A percentile compares a stretch with the other conserved stretches of the same genome.
phyloP scores from a whole-genome alignment of 257 asterid genomes.

The Lavandula angustifolia region DNA sequence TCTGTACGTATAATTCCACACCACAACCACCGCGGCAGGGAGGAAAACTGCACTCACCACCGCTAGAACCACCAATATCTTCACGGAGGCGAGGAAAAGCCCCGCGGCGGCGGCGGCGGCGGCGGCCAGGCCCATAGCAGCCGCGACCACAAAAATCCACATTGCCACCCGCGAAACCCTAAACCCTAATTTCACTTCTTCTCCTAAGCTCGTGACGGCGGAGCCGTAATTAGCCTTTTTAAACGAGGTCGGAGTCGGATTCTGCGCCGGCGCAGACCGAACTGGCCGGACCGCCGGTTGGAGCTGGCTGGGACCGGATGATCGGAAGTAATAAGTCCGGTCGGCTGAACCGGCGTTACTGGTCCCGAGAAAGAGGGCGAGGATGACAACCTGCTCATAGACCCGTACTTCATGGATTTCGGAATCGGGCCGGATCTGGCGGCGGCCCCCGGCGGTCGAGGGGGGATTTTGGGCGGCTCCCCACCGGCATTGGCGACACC shows the following conservation, averaged over 20 bases:
- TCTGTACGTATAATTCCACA: slow-evolving; percentile 66
- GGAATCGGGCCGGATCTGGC: slow-evolving; percentile 68
- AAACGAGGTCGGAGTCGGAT: slow-evolving; percentile 33
- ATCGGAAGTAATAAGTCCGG: slow-evolving; percentile 78
- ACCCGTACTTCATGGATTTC: slow-evolving; percentile 52
- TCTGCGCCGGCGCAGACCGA: slow-evolving; percentile 41
- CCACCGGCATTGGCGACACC: slow-evolving; percentile 55
- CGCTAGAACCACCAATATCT: slow-evolving; percentile 58
- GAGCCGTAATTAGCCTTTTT: slow-evolving; percentile 60
- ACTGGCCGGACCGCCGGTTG: slow-evolving; percentile 65
- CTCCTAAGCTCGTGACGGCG: slow-evolving; percentile 66
- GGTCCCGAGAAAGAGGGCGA: slow-evolving; percentile 84
- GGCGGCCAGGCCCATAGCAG: slow-evolving; percentile 59
- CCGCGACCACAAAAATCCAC: slow-evolving; percentile 67
- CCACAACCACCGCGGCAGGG: slow-evolving; percentile 37
- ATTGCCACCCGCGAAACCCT: slow-evolving; percentile 74
- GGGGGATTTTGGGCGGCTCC: slow-evolving; percentile 52
- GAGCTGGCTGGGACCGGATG: slow-evolving; percentile 52
- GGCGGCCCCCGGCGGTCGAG: slow-evolving; percentile 54
- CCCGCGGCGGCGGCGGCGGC: slow-evolving; percentile 64
- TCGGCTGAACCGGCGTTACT: slow-evolving; percentile 83
- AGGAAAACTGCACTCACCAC: slow-evolving; percentile 53
- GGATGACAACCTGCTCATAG: slow-evolving; percentile 60
- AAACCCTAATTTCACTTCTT: slow-evolving; percentile 58
- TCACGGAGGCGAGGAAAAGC: slow-evolving; percentile 69